Evolutionary conservation across 805 yeast genomes (phyloP).

Genomic region (Candida manassasensis): DNA sequence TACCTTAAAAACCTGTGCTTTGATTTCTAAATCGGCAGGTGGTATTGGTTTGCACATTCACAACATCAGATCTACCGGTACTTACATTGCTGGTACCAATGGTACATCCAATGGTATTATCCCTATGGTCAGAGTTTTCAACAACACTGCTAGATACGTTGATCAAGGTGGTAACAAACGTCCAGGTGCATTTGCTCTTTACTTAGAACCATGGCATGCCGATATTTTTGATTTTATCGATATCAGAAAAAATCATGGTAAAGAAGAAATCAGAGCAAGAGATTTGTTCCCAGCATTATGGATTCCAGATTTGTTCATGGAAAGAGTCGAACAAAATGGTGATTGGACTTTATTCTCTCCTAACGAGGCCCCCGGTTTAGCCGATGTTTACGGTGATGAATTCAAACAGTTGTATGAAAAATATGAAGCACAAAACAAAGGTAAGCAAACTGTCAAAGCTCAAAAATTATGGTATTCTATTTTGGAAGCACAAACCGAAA

Average conservation of each 20-base stretch:
- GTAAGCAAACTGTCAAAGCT: conserved; percentile 48
- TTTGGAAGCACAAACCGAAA: conserved; percentile 59
- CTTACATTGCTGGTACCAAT: conserved; percentile 58
- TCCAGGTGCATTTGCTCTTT: conserved; percentile 61
- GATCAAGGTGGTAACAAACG: conserved; percentile 65
- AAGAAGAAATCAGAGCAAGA: conserved; percentile 60
- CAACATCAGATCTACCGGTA: conserved; percentile 55
- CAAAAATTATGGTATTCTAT: conserved; percentile 60
- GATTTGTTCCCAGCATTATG: conserved; percentile 60
- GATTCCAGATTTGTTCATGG: conserved; percentile 61
- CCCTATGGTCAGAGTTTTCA: conserved; percentile 61
- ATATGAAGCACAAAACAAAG: conserved; percentile 50
- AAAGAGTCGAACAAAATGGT: conserved; percentile 51
- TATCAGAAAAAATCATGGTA: conserved; percentile 59
- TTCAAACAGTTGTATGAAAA: conserved; percentile 47
- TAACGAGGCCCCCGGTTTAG: conserved; percentile 53
- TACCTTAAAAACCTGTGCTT: conserved; percentile 57
- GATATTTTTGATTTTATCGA: conserved; percentile 57
- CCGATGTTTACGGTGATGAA: conserved; percentile 53
- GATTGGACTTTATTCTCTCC: conserved; percentile 61
- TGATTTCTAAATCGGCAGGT: conserved; percentile 59
- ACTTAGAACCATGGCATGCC: conserved; percentile 61
- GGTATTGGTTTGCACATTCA: conserved; percentile 62
- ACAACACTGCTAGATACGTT: conserved; percentile 59
- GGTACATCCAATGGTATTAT: conserved; percentile 61